Conservation (phyloP, 345 rosid species). For the Xanthoceras sorbifolium region DNA sequence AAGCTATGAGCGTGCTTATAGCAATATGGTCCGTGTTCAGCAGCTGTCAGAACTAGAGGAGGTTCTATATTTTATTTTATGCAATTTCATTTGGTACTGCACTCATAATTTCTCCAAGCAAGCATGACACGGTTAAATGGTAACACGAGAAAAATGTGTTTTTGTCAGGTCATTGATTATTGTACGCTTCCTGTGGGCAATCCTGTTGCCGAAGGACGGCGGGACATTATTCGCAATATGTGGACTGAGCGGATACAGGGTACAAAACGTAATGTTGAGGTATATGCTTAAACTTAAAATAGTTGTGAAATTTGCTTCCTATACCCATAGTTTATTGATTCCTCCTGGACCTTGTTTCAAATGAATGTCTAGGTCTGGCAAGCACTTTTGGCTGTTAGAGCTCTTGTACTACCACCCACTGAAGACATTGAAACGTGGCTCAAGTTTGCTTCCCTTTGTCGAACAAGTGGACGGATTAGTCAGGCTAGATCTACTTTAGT, state of each 20-base stretch:
- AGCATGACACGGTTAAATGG: conserved; percentile 5
- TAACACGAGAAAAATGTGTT: conserved; percentile 10
- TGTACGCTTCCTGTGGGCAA: conserved; percentile 80
- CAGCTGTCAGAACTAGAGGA: conserved; percentile 97
- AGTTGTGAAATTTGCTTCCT: not conserved
- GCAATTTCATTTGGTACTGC: conserved; percentile 13
- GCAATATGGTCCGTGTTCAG: conserved; percentile 98
- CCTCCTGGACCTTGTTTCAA: not conserved
- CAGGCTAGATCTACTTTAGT: conserved; percentile 95
- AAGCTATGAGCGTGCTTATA: conserved; percentile 98
- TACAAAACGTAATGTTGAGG: conserved; percentile 96
- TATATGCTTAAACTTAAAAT: conserved; percentile 23
- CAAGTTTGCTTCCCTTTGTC: conserved; percentile 92
- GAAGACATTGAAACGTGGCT: conserved; percentile 96
- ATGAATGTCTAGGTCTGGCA: conserved; percentile 84
- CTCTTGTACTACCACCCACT: conserved; percentile 91
- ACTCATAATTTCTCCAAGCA: not conserved
- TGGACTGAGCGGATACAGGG: conserved; percentile 99
- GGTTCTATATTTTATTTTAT: conserved; percentile 44
- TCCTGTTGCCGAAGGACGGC: conserved; percentile 80
- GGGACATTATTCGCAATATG: conserved; percentile 90
- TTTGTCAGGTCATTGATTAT: conserved; percentile 84
- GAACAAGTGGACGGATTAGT: conserved; percentile 83
- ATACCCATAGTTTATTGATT: not conserved
- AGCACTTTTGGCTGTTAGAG: conserved; percentile 81